Base-by-base conservation (phyloP, 2,329 filamentous ascomycete genomes). In the Rhinocladiella similis region DNA sequence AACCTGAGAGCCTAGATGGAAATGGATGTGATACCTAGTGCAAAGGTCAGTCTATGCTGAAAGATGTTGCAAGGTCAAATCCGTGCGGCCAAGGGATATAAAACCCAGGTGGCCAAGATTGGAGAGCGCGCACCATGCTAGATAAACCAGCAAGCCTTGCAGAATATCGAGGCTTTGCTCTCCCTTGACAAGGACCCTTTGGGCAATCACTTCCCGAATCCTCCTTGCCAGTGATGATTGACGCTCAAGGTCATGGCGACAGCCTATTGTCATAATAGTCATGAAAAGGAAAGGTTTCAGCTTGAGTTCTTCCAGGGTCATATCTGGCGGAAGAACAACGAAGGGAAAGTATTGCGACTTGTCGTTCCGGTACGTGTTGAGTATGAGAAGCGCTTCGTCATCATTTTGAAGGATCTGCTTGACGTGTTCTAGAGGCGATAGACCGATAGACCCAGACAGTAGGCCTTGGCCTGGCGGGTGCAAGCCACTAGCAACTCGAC, bases 151-250 rank as follows among this genome's bases (percentile, higher is more conserved):
- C 5, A 75, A 53, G 2, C 72, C 73, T 59, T 76, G 71, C 14
- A 76, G 64, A 12, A 74, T 63, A 36, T 74, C 74, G n/a, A 77
- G 67, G 27, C 64, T 70, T 20, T 71, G 66, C 7, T 71, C 64
- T 2, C 67, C 67, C 5, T 63, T 60, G 13, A 69, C 48, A 10
- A 76, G 63, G 45, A 73, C 66, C 9, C 67, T 66, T 10, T 65
- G 61, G 19, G 67, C 64, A 47, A 74, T 64, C 36, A 67, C 62
- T 3, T 64, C 58, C 43, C 66, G 65, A 25, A 71, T 42, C 22
- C 66, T 64, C 29, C 66, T 68, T 5, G 66, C 65, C 3, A 72
- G 62, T 1, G 62, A 55, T n/a, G 56, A 54, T 50, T 72, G 69
- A n/a, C 64, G 57, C 3, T 42, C 14, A 9, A 64, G 58, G 2